phyloP scores from a whole-genome alignment of 2,329 filamentous ascomycete species.

The Penicillium decumbens region DNA sequence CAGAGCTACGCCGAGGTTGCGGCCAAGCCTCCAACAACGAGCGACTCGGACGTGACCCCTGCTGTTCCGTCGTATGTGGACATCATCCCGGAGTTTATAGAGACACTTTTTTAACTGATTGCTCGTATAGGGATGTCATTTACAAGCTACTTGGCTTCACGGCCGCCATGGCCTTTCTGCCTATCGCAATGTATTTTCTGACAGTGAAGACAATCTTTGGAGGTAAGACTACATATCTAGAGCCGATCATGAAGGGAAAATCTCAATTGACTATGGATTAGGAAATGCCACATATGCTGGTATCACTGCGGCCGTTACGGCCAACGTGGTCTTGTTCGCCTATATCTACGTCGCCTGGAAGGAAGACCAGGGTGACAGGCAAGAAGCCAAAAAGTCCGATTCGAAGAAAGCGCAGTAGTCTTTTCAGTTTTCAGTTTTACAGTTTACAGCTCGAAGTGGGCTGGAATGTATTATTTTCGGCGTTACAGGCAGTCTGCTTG shows the following conservation, averaged over 20 bases:
- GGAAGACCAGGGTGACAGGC: slow-evolving; percentile 78
- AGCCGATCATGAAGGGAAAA: neutral
- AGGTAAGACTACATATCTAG: slow-evolving; percentile 51
- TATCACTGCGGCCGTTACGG: slow-evolving; percentile 77
- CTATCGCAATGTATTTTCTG: slow-evolving; percentile 84
- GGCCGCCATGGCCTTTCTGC: slow-evolving; percentile 80
- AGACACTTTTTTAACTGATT: slow-evolving; percentile 1
- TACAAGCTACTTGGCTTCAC: slow-evolving; percentile 87
- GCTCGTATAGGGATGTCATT: slow-evolving; percentile 66
- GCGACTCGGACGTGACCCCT: slow-evolving; percentile 70
- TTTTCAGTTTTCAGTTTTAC: neutral
- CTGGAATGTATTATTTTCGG: neutral
- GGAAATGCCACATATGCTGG: slow-evolving; percentile 87
- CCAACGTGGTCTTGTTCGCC: slow-evolving; percentile 83
- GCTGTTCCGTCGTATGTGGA: slow-evolving; percentile 71
- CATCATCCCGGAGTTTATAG: neutral
- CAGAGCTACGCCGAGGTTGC: slow-evolving; percentile 29
- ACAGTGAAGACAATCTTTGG: slow-evolving; percentile 71
- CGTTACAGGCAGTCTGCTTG: neutral
- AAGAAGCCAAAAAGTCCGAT: slow-evolving; percentile 56
- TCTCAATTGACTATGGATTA: slow-evolving; percentile 34
- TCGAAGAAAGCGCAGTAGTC: slow-evolving; percentile 44
- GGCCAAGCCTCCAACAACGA: slow-evolving; percentile 34
- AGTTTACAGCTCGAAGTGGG: neutral
- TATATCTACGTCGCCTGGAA: slow-evolving; percentile 89